A percentile compares a stretch with the other conserved stretches of the same genome.
These are phyloP conservation scores for Aspergillus sojae DNA, from an alignment of 2,329 filamentous ascomycete genomes.

Conservation along the genomic window DNA sequence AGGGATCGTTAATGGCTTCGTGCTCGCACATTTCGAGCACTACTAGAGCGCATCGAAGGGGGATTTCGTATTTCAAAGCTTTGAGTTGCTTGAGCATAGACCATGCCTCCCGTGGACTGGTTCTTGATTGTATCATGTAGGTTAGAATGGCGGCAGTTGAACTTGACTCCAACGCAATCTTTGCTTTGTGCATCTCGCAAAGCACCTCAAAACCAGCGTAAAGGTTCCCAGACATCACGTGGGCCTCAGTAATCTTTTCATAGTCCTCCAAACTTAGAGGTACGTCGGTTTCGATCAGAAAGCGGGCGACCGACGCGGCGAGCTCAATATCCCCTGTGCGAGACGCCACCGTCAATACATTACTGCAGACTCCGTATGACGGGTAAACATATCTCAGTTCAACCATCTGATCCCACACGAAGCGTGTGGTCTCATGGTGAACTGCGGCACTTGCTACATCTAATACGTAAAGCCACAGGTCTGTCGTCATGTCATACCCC, in stretches of 20 bases:
- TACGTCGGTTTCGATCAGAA: constrained; percentile 62
- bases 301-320: constrained; percentile 70
- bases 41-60: constrained; percentile 49
- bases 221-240: constrained; percentile 64
- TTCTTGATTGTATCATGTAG: constrained; percentile 54
- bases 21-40: constrained; percentile 57
- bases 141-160: constrained; percentile 67
- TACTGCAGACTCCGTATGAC: constrained; percentile 65
- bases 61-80: constrained; percentile 51
- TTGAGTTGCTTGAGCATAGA: constrained; percentile 59
- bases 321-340: constrained; percentile 68
- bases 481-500: constrained; percentile 51
- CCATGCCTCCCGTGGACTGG: constrained; percentile 57
- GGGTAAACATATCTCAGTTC: constrained; percentile 62
- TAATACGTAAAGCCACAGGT: constrained; percentile 72
- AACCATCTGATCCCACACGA: constrained; percentile 72
- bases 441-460: constrained; percentile 69
- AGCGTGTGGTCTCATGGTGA: constrained; percentile 65
- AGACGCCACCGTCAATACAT: constrained; percentile 73
- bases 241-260: constrained; percentile 74
- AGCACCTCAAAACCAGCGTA: constrained; percentile 69
- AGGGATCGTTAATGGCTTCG: constrained; percentile 34
- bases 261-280: constrained; percentile 70
- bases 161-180: constrained; percentile 57
- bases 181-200: constrained; percentile 71